Evolutionary conservation across 2,329 filamentous ascomycete species (phyloP).

Genomic region (Neophaeococcomyces mojaviensis): DNA sequence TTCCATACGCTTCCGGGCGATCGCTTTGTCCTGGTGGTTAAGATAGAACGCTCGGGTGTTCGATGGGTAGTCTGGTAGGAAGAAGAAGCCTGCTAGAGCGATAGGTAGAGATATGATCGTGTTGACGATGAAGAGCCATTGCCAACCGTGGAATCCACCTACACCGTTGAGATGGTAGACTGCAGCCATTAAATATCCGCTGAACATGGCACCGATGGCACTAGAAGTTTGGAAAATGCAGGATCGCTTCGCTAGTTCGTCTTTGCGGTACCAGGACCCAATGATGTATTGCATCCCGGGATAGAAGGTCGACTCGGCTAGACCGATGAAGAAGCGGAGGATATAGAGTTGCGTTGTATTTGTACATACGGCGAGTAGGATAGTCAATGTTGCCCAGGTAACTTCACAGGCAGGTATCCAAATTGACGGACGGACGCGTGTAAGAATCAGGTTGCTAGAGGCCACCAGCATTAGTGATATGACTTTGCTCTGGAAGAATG

Average conservation of each 20-base stretch:
- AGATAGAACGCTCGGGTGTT: conserved; percentile 42
- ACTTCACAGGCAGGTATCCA: conserved; percentile 28
- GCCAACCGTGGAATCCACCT: conserved; percentile 25
- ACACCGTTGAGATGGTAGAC: conserved; percentile 24
- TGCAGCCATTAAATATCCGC: conserved; percentile 30
- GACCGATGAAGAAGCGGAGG: conserved; percentile 28
- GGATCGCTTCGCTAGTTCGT: conserved; percentile 30
- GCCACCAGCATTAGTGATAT: too few relatives aligned
- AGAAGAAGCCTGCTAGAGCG: conserved; percentile 28
- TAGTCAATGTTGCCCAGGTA: conserved; percentile 30
- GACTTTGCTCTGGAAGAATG: too few relatives aligned
- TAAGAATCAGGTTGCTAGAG: conserved; percentile 34
- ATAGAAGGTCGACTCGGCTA: conserved; percentile 29
- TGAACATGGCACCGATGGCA: conserved; percentile 31
- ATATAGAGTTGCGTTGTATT: conserved; percentile 27
- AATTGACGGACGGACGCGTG: conserved; percentile 26
- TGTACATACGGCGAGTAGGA: conserved; percentile 26
- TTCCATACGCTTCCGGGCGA: conserved; percentile 45
- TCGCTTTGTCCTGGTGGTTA: conserved; percentile 35
- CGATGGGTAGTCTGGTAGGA: conserved; percentile 34
- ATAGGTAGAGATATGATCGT: conserved; percentile 32
- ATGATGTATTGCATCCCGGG: conserved; percentile 29
- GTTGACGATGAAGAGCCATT: conserved; percentile 32
- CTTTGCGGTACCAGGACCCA: conserved; percentile 34
- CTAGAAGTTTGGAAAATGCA: conserved; percentile 31